phyloP scores from a whole-genome alignment of 495 filamentous ascomycete species.

The Viridothelium virens region DNA sequence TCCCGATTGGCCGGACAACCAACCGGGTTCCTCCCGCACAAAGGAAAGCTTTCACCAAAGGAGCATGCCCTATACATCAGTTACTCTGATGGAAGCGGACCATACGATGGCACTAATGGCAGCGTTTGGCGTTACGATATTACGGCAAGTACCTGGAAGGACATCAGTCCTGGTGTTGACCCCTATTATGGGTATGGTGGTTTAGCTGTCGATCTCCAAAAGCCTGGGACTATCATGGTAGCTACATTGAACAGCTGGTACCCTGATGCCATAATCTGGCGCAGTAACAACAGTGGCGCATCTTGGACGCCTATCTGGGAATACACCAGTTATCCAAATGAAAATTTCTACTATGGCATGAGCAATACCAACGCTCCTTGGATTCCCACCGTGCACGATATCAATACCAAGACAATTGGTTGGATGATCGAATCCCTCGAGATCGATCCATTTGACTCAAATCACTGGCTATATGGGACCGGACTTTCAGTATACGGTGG shows the following conservation, averaged over 20 bases:
- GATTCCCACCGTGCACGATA: conserved; percentile 33
- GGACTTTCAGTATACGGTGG: conserved; percentile 50
- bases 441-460: conserved; percentile 52
- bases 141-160: conserved; percentile 41
- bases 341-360: conserved; percentile 38
- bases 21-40: conserved; percentile 47
- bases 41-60: conserved; percentile 44
- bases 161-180: conserved; percentile 47
- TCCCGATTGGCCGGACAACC: conserved; percentile 44
- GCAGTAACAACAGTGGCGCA: conserved; percentile 46
- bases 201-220: conserved; percentile 46
- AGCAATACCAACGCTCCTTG: conserved; percentile 41
- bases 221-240: conserved; percentile 49
- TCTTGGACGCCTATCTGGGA: conserved; percentile 49
- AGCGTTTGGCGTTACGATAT: conserved; percentile 48
- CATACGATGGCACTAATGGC: conserved; percentile 48
- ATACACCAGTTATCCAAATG: conserved; percentile 42
- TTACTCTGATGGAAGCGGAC: conserved; percentile 48
- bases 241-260: conserved; percentile 52
- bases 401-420: conserved; percentile 45
- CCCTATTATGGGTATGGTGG: conserved; percentile 49
- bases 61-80: conserved; percentile 52
- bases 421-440: conserved; percentile 58
- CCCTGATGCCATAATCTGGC: conserved; percentile 50
- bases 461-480: conserved; percentile 54